phyloP scores from a whole-genome alignment of 2,329 filamentous ascomycete genomes.

The Colletotrichum karsti region DNA sequence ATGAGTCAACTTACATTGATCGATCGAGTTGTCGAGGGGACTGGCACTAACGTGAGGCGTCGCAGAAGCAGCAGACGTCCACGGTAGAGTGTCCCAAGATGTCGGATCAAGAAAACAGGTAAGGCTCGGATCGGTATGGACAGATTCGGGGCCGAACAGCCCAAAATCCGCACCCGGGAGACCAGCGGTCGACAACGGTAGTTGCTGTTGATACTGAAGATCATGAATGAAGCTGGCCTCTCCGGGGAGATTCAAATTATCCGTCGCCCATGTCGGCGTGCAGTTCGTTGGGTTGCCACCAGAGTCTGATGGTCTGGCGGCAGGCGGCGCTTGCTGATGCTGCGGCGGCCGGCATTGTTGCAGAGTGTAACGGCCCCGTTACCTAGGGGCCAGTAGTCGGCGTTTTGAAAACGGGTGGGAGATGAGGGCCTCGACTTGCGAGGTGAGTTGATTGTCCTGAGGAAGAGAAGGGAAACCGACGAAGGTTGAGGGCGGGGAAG shows the following conservation, averaged over 20 bases:
- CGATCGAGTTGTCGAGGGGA: slow-evolving; percentile 22
- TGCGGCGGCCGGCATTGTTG: slow-evolving; percentile 26
- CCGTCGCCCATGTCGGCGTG: slow-evolving; percentile 10
- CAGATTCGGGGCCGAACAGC: slow-evolving; percentile 14
- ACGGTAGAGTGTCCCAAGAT: slow-evolving; percentile 23
- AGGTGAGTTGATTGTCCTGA: not conserved
- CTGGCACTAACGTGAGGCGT: slow-evolving; percentile 17
- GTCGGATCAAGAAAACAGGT: slow-evolving; percentile 11
- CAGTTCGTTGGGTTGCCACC: slow-evolving; percentile 16
- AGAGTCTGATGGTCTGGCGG: slow-evolving; percentile 10
- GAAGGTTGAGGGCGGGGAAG: not conserved
- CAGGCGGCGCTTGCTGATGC: slow-evolving; percentile 1
- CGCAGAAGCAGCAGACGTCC: slow-evolving; percentile 12
- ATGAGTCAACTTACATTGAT: slow-evolving; percentile 1
- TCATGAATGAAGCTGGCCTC: slow-evolving; percentile 12
- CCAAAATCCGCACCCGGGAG: slow-evolving; percentile 22
- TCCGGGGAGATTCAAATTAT: slow-evolving; percentile 14
- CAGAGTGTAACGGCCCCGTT: slow-evolving; percentile 30
- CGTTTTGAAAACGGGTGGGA: not conserved
- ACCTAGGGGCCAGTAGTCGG: slow-evolving; percentile 13
- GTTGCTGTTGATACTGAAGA: slow-evolving; percentile 1
- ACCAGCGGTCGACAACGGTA: slow-evolving; percentile 15
- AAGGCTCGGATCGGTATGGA: slow-evolving; percentile 20
- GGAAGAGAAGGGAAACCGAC: not conserved
- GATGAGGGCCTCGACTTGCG: slow-evolving; percentile 3